A percentile compares a stretch with the other conserved stretches of the same genome.
Conservation (phyloP, 441 rosid genomes). For the Capsella rubella region DNA sequence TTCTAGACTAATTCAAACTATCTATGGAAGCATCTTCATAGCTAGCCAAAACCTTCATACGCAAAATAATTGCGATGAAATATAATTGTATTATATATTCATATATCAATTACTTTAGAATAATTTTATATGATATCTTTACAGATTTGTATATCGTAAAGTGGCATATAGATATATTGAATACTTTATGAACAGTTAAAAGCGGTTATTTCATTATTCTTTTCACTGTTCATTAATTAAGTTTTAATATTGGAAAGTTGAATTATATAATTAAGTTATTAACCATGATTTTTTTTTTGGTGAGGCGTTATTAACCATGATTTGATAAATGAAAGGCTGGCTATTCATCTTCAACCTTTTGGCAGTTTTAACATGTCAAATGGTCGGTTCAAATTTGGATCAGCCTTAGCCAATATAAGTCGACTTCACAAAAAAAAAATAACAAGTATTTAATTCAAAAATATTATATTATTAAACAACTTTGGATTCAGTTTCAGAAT, state of each 20-base stretch:
- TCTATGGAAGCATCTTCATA: not conserved
- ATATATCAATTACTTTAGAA: not conserved
- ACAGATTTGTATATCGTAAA: constrained; percentile 14
- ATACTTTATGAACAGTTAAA: constrained; percentile 22
- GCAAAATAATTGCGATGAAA: not conserved
- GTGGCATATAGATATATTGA: constrained; percentile 3
- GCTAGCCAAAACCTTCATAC: constrained; percentile 1
- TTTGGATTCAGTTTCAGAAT: too few relatives aligned
- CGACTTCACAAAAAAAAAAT: too few relatives aligned
- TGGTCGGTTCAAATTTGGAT: too few relatives aligned
- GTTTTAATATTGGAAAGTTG: not conserved
- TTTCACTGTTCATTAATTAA: not conserved
- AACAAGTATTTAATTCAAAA: too few relatives aligned
- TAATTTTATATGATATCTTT: not conserved
- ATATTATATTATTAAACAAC: too few relatives aligned
- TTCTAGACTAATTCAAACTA: not conserved
- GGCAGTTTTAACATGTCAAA: too few relatives aligned
- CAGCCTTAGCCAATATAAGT: too few relatives aligned
- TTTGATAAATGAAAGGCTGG: not conserved
- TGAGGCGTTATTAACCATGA: not conserved
- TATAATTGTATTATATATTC: not conserved
- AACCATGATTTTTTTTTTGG: not conserved
- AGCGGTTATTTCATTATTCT: constrained; percentile 5
- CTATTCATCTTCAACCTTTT: too few relatives aligned
- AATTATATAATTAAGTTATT: not conserved